Conservation (phyloP, 495 filamentous ascomycete genomes). For the Aspergillus leporis region DNA sequence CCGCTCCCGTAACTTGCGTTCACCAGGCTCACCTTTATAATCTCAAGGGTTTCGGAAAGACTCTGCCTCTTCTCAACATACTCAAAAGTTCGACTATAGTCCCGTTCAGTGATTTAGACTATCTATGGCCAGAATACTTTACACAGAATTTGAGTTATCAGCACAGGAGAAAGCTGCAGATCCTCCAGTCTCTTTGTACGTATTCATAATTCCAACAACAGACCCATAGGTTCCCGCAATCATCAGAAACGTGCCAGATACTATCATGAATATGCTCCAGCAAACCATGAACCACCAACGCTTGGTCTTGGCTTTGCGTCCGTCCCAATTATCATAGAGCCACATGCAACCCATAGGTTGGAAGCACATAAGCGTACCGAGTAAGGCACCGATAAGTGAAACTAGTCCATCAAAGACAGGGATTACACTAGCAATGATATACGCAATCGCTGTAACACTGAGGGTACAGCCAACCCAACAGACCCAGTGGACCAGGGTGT, state of each 20-base stretch:
- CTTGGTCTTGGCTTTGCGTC: conserved; percentile 33
- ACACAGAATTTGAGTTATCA: conserved; percentile 13
- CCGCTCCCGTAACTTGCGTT: too few species aligned
- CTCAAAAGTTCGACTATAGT: too few species aligned
- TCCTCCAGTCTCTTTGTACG: conserved; percentile 25
- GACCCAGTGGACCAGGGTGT: conserved; percentile 54
- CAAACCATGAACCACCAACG: conserved; percentile 27
- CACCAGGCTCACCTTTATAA: too few species aligned
- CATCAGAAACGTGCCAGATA: conserved; percentile 42
- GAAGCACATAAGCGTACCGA: conserved; percentile 46
- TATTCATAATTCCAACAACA: conserved; percentile 51
- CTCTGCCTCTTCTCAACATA: too few species aligned
- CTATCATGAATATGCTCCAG: conserved; percentile 23
- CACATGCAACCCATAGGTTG: conserved; percentile 46
- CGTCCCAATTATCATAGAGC: conserved; percentile 38
- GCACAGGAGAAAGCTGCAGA: conserved; percentile 19
- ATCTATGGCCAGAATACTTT: too few species aligned
- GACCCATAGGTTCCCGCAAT: conserved; percentile 55
- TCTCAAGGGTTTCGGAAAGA: too few species aligned
- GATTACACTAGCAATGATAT: conserved; percentile 67
- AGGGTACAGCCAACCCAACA: conserved; percentile 60
- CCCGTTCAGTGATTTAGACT: too few species aligned
- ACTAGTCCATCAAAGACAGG: conserved; percentile 67
- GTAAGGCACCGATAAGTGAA: conserved; percentile 58
- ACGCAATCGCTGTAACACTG: conserved; percentile 57